These are phyloP conservation scores for Cutaneotrichosporon mucoides DNA, from an alignment of 1,284 basidiomycete species.

Conservation along the genomic window DNA sequence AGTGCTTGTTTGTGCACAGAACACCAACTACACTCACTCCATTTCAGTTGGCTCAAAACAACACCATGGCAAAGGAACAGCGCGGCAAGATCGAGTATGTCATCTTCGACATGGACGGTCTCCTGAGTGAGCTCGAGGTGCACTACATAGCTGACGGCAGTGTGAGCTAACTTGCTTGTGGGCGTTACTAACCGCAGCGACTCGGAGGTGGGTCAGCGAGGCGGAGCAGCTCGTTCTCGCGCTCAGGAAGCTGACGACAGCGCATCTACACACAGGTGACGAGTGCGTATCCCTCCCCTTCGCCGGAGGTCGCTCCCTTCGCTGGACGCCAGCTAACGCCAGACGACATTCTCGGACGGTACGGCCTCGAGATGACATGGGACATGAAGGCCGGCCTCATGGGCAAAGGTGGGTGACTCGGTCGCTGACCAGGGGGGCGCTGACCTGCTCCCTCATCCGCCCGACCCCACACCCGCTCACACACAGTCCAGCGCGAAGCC, in stretches of 20 bases:
- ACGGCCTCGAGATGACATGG: conserved; percentile 47
- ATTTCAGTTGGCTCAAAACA: not conserved
- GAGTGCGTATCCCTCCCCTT: conserved; percentile 13
- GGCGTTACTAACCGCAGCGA: conserved; percentile 20
- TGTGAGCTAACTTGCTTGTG: conserved; percentile 20
- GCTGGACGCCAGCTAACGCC: conserved; percentile 5
- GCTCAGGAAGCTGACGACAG: conserved; percentile 17
- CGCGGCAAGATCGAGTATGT: conserved; percentile 42
- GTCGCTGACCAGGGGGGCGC: too few relatives aligned
- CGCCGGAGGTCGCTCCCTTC: too few relatives aligned
- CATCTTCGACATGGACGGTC: conserved; percentile 51
- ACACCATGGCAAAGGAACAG: not conserved
- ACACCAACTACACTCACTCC: too few relatives aligned
- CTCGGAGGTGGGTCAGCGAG: conserved; percentile 25
- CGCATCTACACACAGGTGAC: conserved; percentile 47
- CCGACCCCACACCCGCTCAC: too few relatives aligned
- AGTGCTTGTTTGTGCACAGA: too few relatives aligned
- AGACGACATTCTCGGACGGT: conserved; percentile 45
- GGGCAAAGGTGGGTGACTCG: conserved; percentile 41
- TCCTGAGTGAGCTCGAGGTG: conserved; percentile 30
- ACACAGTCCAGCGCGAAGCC: conserved; percentile 32
- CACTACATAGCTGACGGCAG: conserved; percentile 15
- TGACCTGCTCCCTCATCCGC: too few relatives aligned
- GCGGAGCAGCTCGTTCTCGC: not conserved
- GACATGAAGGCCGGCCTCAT: conserved; percentile 49